Percentiles rank a stretch among this genome's conserved stretches.
These are phyloP conservation scores for Kwoniella botswanensis DNA, from an alignment of 768 basidiomycete genomes.

Conservation along the genomic window DNA sequence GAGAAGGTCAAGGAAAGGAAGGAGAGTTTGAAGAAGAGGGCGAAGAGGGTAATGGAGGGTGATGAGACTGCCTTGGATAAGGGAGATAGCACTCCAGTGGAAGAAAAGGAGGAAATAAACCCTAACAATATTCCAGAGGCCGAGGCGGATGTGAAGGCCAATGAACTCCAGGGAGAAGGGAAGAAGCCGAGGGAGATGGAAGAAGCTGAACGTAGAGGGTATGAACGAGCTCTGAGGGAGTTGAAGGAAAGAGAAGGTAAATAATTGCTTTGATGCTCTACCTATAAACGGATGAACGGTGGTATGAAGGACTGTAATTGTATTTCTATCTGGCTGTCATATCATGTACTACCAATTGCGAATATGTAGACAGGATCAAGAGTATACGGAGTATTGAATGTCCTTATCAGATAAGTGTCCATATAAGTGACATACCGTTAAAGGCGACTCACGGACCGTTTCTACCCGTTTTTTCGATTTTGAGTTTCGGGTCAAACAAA, in stretches of 20 bases:
- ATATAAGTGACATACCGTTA: no score
- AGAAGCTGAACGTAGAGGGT: conserved; percentile 40
- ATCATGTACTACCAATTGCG: no score
- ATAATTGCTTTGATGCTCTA: conserved; percentile 54
- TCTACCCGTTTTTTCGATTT: no score
- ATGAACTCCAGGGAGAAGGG: background rate
- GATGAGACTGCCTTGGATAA: conserved; percentile 27
- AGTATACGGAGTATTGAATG: no score
- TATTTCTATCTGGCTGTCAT: no score
- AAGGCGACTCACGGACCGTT: no score
- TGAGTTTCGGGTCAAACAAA: no score
- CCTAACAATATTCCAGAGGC: background rate
- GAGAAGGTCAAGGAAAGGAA: conserved; percentile 23
- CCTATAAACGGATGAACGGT: no score
- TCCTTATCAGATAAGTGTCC: no score
- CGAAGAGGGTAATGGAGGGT: conserved; percentile 27
- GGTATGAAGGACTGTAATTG: no score
- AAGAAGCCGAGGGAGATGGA: conserved; percentile 22
- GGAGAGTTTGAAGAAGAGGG: conserved; percentile 22
- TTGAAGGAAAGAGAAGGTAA: conserved; percentile 41
- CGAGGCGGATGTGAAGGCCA: conserved; percentile 1
- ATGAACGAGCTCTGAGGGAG: conserved; percentile 42
- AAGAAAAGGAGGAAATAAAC: conserved; percentile 16
- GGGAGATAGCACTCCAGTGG: conserved; percentile 1
- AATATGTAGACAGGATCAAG: no score